Evolutionary conservation across 192 early-diverging fungal genomes (phyloP), one percentile per base, ranked within the genome.

Genomic region (Backusella westeae): DNA sequence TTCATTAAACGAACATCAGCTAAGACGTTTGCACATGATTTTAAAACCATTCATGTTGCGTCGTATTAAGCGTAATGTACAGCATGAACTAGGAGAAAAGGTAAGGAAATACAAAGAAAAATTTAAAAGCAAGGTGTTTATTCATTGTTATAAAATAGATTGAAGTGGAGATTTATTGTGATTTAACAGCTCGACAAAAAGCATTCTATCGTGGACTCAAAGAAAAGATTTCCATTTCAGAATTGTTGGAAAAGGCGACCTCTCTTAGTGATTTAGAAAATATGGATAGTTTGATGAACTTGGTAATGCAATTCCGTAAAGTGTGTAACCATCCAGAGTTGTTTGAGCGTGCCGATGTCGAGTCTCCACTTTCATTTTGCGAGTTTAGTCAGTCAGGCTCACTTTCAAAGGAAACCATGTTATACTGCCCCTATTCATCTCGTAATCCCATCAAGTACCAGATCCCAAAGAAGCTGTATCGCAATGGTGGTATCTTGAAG

Each of bases 1-100:
- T 1, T 85, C 88, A 6, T 83, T 96, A 32, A 95, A 97, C 73
- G 89, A 93, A 79, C 92, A 95, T 67, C 96, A 97, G 80, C 84
- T 97, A 19, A 85, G 88, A 53, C 88, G 94, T 34, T 80, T 97
- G 66, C 95, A 97, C 69, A 94, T 95, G 91, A 96, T 97, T 72
- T 86, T 97, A 41, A 95, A 95, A 75, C 96, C 96, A n/a, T 97
- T 97, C 79, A 96, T 97, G 96, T 86, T 97, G 73, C 89, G 96
- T 36, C 91, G 96, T 73, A 88, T 96, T 81, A 96, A 96, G 85
- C 88, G 91, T 23, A 95, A 96, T 77, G 94, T 96, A 26, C 94
- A 96, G 81, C 90, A 94, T 71, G 95, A 96, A 83, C 85, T 96
- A 34, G 94, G 94, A 71, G 94, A 96, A 67, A 97, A 97, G 85